These are phyloP conservation scores for Exophiala calicioides DNA, from an alignment of 2,329 filamentous ascomycete species.

Conservation along the genomic window DNA sequence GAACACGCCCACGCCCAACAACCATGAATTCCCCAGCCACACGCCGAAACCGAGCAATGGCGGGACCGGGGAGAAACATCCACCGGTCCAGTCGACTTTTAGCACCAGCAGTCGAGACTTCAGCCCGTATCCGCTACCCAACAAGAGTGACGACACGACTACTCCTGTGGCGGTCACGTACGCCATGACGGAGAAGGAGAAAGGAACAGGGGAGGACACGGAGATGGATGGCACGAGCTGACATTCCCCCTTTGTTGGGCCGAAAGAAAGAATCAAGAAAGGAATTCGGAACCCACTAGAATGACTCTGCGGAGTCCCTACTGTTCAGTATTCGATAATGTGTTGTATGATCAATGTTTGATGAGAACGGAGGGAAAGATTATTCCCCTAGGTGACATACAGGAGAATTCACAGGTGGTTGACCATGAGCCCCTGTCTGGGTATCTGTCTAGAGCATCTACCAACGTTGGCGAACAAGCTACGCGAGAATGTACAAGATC, in stretches of 20 bases:
- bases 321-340: slow-evolving; percentile 22
- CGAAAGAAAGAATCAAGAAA: neutral
- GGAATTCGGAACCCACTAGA: neutral
- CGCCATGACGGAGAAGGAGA: neutral
- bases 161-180: slow-evolving; percentile 1
- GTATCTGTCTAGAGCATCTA: too few relatives aligned
- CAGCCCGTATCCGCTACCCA: slow-evolving; percentile 24
- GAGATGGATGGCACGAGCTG: neutral
- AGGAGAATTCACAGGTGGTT: too few relatives aligned
- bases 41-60: slow-evolving; percentile 25
- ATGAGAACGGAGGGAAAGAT: slow-evolving; percentile 3
- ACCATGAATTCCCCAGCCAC: slow-evolving; percentile 20
- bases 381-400: neutral
- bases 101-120: slow-evolving; percentile 55
- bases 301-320: neutral
- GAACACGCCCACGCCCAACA: slow-evolving; percentile 23
- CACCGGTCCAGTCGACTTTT: slow-evolving; percentile 53
- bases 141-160: slow-evolving; percentile 18
- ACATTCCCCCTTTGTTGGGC: neutral
- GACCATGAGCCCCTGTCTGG: too few relatives aligned
- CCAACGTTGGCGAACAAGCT: too few relatives aligned
- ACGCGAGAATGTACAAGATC: too few relatives aligned
- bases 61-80: slow-evolving; percentile 35
- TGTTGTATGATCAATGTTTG: slow-evolving; percentile 21
- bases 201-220: neutral